phyloP scores from a whole-genome alignment of 257 asterid genomes.

The Capsicum baccatum region DNA sequence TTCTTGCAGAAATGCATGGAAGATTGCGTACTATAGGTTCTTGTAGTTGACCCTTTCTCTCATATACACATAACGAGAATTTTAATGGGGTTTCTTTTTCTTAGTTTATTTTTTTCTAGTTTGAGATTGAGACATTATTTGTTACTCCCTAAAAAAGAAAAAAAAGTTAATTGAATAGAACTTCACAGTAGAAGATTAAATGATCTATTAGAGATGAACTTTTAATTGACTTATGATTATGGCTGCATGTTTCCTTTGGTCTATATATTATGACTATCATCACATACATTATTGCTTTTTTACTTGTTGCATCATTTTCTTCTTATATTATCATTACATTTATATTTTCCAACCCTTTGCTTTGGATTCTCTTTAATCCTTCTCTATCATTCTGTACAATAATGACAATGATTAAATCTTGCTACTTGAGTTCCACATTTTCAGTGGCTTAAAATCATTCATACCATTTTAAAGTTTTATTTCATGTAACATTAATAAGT shows the following conservation, averaged over 20 bases:
- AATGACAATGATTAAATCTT: constrained; percentile 24
- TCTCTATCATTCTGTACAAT: not conserved
- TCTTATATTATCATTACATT: not conserved
- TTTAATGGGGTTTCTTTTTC: too few relatives aligned
- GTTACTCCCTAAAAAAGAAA: too few relatives aligned
- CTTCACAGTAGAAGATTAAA: constrained; percentile 34
- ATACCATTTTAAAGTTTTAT: not conserved
- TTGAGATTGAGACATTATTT: not conserved
- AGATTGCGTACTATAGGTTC: too few relatives aligned
- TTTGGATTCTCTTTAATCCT: constrained; percentile 26
- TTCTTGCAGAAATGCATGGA: too few relatives aligned
- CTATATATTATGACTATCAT: constrained; percentile 18
- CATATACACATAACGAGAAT: too few relatives aligned
- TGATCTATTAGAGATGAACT: constrained; percentile 31
- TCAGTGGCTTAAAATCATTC: constrained; percentile 13
- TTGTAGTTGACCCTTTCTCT: too few relatives aligned
- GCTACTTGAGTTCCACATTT: constrained; percentile 3
- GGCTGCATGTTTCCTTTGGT: constrained; percentile 33
- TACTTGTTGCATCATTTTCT: not conserved
- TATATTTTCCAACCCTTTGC: not conserved
- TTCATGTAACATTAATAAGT: not conserved
- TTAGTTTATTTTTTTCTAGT: too few relatives aligned
- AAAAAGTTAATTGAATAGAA: not conserved
- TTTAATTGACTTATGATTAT: constrained; percentile 37
- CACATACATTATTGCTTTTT: not conserved